Conservation (phyloP, 176 grass and related monocot genomes). For the Bothriochloa decipiens region DNA sequence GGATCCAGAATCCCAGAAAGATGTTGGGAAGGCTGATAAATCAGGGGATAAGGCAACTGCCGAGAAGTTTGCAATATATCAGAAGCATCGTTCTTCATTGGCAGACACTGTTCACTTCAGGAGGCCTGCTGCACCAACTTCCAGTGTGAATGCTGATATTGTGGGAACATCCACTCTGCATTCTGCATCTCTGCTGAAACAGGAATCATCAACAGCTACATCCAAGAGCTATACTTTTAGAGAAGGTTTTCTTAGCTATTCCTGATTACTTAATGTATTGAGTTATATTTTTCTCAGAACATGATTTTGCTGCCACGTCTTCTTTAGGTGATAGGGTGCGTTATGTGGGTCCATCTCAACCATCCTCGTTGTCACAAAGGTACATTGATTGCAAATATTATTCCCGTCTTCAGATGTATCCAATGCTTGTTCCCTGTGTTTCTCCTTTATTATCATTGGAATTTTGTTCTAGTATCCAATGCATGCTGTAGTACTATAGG, state of each 20-base stretch:
- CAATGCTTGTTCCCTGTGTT: slow-evolving; percentile 2
- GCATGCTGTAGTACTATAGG: background rate
- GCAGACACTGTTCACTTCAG: slow-evolving; percentile 68
- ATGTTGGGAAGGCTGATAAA: slow-evolving; percentile 65
- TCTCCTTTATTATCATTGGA: slow-evolving; percentile 20
- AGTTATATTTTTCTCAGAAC: slow-evolving; percentile 28
- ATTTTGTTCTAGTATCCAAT: background rate
- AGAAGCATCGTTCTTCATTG: slow-evolving; percentile 71
- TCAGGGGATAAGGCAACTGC: slow-evolving; percentile 47
- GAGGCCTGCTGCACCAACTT: slow-evolving; percentile 75
- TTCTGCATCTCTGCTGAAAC: slow-evolving; percentile 83
- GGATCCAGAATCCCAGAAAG: slow-evolving; percentile 79
- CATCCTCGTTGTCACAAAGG: slow-evolving; percentile 58
- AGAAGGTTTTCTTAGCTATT: slow-evolving; percentile 67
- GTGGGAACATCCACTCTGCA: slow-evolving; percentile 79
- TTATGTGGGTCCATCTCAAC: slow-evolving; percentile 67
- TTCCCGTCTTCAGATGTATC: slow-evolving; percentile 4
- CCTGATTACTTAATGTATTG: slow-evolving; percentile 23
- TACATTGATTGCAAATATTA: slow-evolving; percentile 32
- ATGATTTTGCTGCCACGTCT: slow-evolving; percentile 27
- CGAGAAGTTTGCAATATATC: slow-evolving; percentile 60
- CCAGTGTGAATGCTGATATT: slow-evolving; percentile 95
- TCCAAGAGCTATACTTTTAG: slow-evolving; percentile 95
- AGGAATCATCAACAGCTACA: slow-evolving; percentile 86
- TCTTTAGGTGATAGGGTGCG: slow-evolving; percentile 86